These are phyloP conservation scores for Coemansia sp. DNA, from an alignment of 192 early-diverging fungal species.

Conservation along the genomic window DNA sequence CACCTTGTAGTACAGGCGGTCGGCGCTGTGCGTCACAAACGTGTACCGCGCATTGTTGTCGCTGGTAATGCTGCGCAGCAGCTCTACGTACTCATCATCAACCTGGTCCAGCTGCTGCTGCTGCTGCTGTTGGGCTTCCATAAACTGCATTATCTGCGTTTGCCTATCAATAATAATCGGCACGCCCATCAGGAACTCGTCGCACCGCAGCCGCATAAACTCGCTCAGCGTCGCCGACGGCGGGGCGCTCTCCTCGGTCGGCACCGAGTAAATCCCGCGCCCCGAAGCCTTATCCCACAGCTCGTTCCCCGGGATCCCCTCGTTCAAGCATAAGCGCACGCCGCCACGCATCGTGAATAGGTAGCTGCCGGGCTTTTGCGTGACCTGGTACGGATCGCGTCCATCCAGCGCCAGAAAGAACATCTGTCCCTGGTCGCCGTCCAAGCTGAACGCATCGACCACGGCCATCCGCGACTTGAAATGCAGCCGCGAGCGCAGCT, in stretches of 20 bases:
- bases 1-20: conserved; percentile 45
- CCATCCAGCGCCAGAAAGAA: conserved; percentile 52
- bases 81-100: background rate
- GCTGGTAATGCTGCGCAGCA: conserved; percentile 30
- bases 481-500: conserved; percentile 49
- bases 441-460: conserved; percentile 16
- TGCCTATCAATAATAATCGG: conserved; percentile 46
- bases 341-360: conserved; percentile 53
- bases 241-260: conserved; percentile 29
- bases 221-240: conserved; percentile 38
- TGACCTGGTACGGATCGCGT: conserved; percentile 49
- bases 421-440: conserved; percentile 39
- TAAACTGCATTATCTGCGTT: conserved; percentile 27
- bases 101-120: too few relatives aligned
- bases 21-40: conserved; percentile 37
- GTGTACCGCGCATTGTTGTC: conserved; percentile 37
- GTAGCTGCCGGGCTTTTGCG: conserved; percentile 45
- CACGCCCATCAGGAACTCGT: conserved; percentile 53
- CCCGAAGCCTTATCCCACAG: conserved; percentile 46
- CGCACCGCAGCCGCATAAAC: conserved; percentile 45
- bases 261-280: conserved; percentile 43
- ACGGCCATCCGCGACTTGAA: conserved; percentile 46
- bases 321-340: conserved; percentile 48
- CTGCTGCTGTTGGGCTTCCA: conserved; percentile 14
- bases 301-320: conserved; percentile 43